Evolutionary conservation across 1,139 yeast genomes (phyloP), one percentile per base, ranked within the genome.

Genomic region (Nakaseomyces nivariensis): DNA sequence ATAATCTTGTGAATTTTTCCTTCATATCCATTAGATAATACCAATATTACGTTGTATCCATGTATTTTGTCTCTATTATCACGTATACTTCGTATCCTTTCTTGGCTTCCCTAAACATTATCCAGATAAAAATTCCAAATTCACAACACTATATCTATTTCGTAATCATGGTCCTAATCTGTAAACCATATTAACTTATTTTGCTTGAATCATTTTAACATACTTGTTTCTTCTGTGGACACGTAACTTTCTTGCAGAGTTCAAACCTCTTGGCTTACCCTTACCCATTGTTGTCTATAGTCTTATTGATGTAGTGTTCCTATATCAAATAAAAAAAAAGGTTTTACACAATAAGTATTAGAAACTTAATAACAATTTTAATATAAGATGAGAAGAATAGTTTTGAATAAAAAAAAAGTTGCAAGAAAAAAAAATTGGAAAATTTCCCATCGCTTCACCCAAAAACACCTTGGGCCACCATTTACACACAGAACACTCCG

Each of bases 171-270:
- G 22, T 17, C 22, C 22, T 17, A 17, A 17, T 17, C 22, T 17
- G 22, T 17, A 17, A 17, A 17, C 22, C 22, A 17, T 17, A n/a
- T n/a, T n/a, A 17, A 17, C 22, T 17, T 17, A 17, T 17, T 17
- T 17, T 17, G 22, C 22, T 17, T 17, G 22, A 17, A 17, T 17
- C 22, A 17, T 17, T 29, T 29, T 26, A 60, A 73, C 76, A 70
- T 71, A 72, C 77, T 92, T 92, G 85, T 90, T 90, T 79, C 98
- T 94, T 80, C 99, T 92, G 89, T 87, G 94, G 77, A 84, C 90
- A 85, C 98, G 90, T 79, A 94, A 85, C 85, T 94, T 92, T 86
- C 99, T 89, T 74, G 98, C 99, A 74, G 98, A 85, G 89, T 92
- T 92, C 78, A 94, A 83, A 76, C 98, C 71, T 67, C 71, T 68